These are phyloP conservation scores for Priceomyces haplophilus DNA, from an alignment of 805 yeast genomes.

Conservation along the genomic window DNA sequence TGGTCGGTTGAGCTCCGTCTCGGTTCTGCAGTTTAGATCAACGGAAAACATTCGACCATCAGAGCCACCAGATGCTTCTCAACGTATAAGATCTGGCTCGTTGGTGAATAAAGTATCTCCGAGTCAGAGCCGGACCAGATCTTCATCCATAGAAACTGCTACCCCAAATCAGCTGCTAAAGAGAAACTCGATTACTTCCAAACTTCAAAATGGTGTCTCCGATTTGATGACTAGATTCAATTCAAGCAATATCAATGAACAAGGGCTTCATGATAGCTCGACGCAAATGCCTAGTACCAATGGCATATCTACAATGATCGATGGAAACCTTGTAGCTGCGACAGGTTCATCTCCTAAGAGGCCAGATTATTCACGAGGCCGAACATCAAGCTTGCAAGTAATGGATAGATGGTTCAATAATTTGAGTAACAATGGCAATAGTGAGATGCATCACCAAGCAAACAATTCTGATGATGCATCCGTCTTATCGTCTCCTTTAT, in stretches of 20 bases:
- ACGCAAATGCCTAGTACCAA: not conserved
- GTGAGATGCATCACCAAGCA: constrained; percentile 1
- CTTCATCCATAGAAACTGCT: constrained; percentile 32
- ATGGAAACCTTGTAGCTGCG: constrained; percentile 14
- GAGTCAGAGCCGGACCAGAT: constrained; percentile 34
- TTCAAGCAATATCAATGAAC: constrained; percentile 9
- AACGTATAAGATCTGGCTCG: constrained; percentile 17
- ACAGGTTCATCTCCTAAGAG: constrained; percentile 13
- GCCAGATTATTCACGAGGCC: constrained; percentile 26
- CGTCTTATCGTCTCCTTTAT: constrained; percentile 10
- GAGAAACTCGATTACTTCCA: constrained; percentile 34
- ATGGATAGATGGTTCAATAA: constrained; percentile 45
- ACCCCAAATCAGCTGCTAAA: constrained; percentile 13
- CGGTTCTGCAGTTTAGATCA: constrained; percentile 22
- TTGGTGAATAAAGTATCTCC: constrained; percentile 34
- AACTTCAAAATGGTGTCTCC: constrained; percentile 38
- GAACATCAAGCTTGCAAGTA: constrained; percentile 39
- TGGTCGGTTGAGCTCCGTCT: constrained; percentile 32
- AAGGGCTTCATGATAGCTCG: constrained; percentile 18
- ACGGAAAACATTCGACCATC: constrained; percentile 6
- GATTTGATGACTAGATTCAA: constrained; percentile 43
- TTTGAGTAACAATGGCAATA: constrained; percentile 10
- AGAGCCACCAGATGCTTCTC: constrained; percentile 4
- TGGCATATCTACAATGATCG: constrained; percentile 34
- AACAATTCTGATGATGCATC: constrained; percentile 7